Percentiles rank a stretch among this genome's conserved stretches.
Evolutionary conservation across 1,139 yeast species (phyloP).

Genomic region (Ashbya aceris): DNA sequence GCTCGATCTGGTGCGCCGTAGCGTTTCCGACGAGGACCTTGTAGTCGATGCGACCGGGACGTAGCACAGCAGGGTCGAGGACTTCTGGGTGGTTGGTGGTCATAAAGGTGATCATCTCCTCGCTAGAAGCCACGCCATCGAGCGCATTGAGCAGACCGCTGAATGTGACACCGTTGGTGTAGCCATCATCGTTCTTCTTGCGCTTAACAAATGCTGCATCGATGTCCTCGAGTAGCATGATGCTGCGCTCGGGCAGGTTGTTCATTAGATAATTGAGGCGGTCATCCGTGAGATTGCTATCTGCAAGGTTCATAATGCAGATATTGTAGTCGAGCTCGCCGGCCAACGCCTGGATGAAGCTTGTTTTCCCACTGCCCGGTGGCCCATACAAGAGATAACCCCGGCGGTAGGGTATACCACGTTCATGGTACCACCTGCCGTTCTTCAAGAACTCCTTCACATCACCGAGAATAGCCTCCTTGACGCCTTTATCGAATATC

Average conservation of each 20-base stretch:
- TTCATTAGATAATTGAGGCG: slow-evolving; percentile 91
- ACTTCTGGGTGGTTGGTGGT: slow-evolving; percentile 95
- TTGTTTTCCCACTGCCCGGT: slow-evolving; percentile 96
- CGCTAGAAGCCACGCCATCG: slow-evolving; percentile 98
- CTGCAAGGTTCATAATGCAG: slow-evolving; percentile 84
- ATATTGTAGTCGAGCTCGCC: slow-evolving; percentile 94
- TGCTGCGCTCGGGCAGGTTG: slow-evolving; percentile 85
- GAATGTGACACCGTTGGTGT: slow-evolving; percentile 80
- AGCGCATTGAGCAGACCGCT: slow-evolving; percentile 88
- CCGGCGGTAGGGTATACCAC: slow-evolving; percentile 95
- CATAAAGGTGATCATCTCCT: slow-evolving; percentile 93
- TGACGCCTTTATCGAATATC: slow-evolving; percentile 66
- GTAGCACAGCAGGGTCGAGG: slow-evolving; percentile 66
- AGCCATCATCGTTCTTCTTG: slow-evolving; percentile 70
- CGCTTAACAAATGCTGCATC: slow-evolving; percentile 93
- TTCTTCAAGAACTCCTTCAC: slow-evolving; percentile 69
- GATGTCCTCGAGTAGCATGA: slow-evolving; percentile 78
- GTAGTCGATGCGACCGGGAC: slow-evolving; percentile 94
- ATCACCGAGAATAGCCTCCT: slow-evolving; percentile 56
- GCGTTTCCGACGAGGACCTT: slow-evolving; percentile 82
- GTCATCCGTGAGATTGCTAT: slow-evolving; percentile 87
- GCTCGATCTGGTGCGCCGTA: slow-evolving; percentile 61
- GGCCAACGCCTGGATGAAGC: slow-evolving; percentile 91
- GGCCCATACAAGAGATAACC: slow-evolving; percentile 95
- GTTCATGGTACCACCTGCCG: slow-evolving; percentile 85